These are phyloP conservation scores for Colletotrichum orchidophilum DNA, from an alignment of 2,329 filamentous ascomycete species.

Conservation along the genomic window DNA sequence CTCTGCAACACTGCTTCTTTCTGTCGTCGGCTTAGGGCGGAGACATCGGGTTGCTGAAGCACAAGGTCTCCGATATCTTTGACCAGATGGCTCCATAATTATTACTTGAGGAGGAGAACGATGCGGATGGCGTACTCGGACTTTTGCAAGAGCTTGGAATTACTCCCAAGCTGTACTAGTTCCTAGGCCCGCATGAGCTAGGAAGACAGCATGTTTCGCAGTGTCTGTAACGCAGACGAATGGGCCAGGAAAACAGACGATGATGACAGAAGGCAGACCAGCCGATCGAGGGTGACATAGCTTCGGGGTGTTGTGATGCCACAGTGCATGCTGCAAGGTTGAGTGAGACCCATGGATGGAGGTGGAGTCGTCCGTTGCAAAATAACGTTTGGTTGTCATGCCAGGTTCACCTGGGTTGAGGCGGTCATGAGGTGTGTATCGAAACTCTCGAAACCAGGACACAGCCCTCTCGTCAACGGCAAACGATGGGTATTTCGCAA, in stretches of 20 bases:
- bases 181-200: neutral
- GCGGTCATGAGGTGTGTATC: conserved; percentile 25
- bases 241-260: conserved; percentile 9
- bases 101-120: neutral
- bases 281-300: conserved; percentile 17
- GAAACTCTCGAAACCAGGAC: conserved; percentile 23
- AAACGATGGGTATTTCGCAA: neutral
- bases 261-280: conserved; percentile 6
- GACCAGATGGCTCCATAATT: neutral
- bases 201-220: conserved; percentile 5
- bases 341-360: neutral
- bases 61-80: conserved; percentile 18
- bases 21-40: conserved; percentile 17
- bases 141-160: neutral
- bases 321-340: neutral
- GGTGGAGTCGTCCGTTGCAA: conserved; percentile 20
- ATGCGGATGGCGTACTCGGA: conserved; percentile 2
- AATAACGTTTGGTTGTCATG: conserved; percentile 23
- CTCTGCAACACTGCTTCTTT: neutral
- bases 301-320: conserved; percentile 3
- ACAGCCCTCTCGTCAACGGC: conserved; percentile 2
- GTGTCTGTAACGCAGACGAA: conserved; percentile 2
- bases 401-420: conserved; percentile 22
- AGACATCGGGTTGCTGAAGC: conserved; percentile 12
- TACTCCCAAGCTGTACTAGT: neutral